phyloP scores from a whole-genome alignment of 169 alveolate genomes.

The Eimeria acervulina region DNA sequence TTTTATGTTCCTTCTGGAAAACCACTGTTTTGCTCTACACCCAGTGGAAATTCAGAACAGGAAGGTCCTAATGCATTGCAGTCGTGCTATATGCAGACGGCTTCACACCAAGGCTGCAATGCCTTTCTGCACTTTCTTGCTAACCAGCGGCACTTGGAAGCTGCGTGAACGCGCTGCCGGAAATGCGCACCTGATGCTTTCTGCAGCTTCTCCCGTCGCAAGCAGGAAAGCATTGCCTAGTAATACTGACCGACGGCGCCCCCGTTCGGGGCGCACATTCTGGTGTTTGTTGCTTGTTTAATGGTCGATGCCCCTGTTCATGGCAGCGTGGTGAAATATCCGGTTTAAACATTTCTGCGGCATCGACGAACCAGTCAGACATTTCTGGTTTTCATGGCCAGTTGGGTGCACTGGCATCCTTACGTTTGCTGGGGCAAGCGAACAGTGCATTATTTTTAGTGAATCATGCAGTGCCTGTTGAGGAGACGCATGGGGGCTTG shows the following conservation, averaged over 20 bases:
- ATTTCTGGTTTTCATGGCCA: not conserved
- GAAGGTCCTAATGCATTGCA: conserved; percentile 3
- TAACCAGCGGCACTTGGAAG: not conserved
- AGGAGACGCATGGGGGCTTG: not conserved
- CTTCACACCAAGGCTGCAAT: not conserved
- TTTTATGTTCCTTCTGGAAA: not conserved
- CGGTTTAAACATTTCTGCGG: not conserved
- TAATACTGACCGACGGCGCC: not conserved
- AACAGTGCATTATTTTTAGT: conserved; percentile 21
- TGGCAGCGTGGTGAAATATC: not conserved
- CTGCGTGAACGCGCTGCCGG: not conserved
- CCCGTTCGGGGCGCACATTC: not conserved
- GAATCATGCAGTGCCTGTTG: not conserved
- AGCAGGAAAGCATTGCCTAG: not conserved
- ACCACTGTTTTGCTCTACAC: not conserved
- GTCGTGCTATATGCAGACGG: not conserved
- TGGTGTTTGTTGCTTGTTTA: not conserved
- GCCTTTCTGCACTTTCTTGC: not conserved
- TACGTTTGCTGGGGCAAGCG: not conserved
- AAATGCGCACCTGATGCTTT: not conserved
- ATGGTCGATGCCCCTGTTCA: not conserved
- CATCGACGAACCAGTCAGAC: not conserved
- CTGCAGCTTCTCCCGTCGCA: not conserved
- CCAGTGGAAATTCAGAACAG: not conserved
- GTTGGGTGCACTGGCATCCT: not conserved